Base-by-base conservation (phyloP, 441 rosid species). In the Biscutella auriculata region DNA sequence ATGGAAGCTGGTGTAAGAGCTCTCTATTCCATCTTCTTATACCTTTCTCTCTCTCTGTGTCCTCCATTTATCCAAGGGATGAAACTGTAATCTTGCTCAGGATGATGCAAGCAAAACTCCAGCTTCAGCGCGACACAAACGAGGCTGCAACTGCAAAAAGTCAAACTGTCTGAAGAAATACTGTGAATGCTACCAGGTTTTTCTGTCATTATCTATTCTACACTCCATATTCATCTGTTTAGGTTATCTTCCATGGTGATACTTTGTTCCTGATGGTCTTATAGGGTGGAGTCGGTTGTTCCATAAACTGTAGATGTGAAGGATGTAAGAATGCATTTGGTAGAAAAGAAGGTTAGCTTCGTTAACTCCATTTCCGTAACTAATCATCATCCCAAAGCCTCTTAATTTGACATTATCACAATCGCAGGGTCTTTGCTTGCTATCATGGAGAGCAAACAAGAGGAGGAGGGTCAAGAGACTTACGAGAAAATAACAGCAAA, bases 141-240 rank as follows among this genome's bases (percentile, higher is more conserved):
- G 94, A 69, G 94, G 94, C 42, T 88, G 96, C 81, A 88, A 88
- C 76, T 88, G 94, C 85, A 88, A 88, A 79, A 85, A 88, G 67
- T 88, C 94, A 17, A 80, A 72, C 68, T 88, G 96, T 69, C 73
- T 85, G 32, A 88, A 85, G 78, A 88, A 88, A 80, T 88, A 88
- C 61, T 88, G 96, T n/a, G 96, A 88, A 80, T 88, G 96, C 83
- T 88, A 67, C 69, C 94, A 19, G 23, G 23, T 19, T 19, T 19
- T 19, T 19, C 4, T 19, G 23, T 28, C 23, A 45, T 44, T 3
- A 21, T 27, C 32, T 41, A 7, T 14, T 14, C 1, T 12, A 15
- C 4, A 29, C 9, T 49, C 11, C 12, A 16, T 52, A 6, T 52
- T 19, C 40, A 14, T 50, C 56, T 23, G 1, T 3, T 6, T 46